Evolutionary conservation across 225 moss, liverwort and hornwort genomes (phyloP).

Genomic region (Physcomitrellopsis africana): DNA sequence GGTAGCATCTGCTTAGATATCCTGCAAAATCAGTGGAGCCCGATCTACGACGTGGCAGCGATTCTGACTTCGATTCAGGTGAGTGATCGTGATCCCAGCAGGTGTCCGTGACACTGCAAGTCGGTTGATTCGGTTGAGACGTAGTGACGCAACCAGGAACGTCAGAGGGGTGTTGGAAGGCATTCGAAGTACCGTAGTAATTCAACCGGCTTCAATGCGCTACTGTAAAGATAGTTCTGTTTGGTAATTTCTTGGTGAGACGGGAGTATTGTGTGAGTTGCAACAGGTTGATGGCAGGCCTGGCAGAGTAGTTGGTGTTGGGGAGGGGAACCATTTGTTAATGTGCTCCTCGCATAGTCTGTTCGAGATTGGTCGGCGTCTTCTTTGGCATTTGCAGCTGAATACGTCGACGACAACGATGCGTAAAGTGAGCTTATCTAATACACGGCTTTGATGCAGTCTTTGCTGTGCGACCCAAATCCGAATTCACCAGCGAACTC

Average conservation of each 20-base stretch:
- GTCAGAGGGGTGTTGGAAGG: neutral
- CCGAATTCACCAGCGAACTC: constrained; percentile 99
- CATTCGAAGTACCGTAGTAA: neutral
- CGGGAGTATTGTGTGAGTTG: no score
- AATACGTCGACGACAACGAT: neutral
- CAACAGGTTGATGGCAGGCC: neutral
- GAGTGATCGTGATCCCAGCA: constrained; percentile 12
- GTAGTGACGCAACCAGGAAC: neutral
- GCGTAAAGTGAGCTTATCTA: neutral
- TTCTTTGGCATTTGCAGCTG: neutral
- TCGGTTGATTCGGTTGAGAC: neutral
- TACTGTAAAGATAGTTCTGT: neutral
- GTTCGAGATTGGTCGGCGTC: neutral
- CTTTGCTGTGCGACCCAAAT: constrained; percentile 97
- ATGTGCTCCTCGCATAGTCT: neutral
- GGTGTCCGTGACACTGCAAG: neutral
- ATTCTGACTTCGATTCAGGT: constrained; percentile 99
- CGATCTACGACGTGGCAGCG: constrained; percentile 98
- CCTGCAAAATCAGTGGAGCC: constrained; percentile 99
- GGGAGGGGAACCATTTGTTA: neutral
- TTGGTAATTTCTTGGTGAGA: neutral
- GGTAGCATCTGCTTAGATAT: constrained; percentile 99
- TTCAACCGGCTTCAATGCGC: neutral
- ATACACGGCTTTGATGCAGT: constrained; percentile 51
- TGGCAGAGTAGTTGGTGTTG: neutral